Conservation (phyloP, 768 basidiomycete genomes). For the Arthromyces matolae region DNA sequence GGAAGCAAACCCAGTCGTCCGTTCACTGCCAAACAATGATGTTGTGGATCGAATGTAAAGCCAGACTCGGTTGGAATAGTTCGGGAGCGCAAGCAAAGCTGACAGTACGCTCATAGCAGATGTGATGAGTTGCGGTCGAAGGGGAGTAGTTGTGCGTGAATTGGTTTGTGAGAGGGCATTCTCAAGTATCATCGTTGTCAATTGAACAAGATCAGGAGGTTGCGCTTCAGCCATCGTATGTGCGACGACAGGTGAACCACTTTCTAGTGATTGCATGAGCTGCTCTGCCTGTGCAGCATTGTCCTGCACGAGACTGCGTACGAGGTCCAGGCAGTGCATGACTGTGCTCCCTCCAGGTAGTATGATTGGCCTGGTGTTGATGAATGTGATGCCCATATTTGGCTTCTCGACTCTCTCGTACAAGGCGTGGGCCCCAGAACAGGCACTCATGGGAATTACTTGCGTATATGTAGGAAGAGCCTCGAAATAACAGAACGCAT, state of each 20-base stretch:
- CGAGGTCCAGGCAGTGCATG: conserved; percentile 73
- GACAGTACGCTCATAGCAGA: conserved; percentile 81
- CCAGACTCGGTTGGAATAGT: conserved; percentile 83
- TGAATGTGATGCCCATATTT: conserved; percentile 47
- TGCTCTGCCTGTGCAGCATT: conserved; percentile 60
- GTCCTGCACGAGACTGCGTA: conserved; percentile 72
- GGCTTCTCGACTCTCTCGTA: conserved; percentile 67
- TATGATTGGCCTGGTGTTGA: conserved; percentile 61
- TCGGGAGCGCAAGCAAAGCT: conserved; percentile 68
- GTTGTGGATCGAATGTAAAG: conserved; percentile 78
- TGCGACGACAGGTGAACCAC: conserved; percentile 47
- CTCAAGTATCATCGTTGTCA: conserved; percentile 78
- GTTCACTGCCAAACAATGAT: conserved; percentile 69
- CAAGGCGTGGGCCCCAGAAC: conserved; percentile 63
- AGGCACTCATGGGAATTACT: conserved; percentile 58
- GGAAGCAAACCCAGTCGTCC: conserved; percentile 52
- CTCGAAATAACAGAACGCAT: conserved; percentile 76
- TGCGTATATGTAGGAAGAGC: conserved; percentile 72
- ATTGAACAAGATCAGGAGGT: conserved; percentile 71
- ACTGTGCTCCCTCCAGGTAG: conserved; percentile 76
- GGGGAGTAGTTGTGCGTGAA: conserved; percentile 33
- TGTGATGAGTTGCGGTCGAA: conserved; percentile 63
- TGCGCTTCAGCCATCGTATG: conserved; percentile 50
- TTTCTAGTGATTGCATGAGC: conserved; percentile 67
- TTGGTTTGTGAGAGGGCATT: conserved; percentile 63